Conservation (phyloP, 768 basidiomycete species). For the Lentinula sp. region DNA sequence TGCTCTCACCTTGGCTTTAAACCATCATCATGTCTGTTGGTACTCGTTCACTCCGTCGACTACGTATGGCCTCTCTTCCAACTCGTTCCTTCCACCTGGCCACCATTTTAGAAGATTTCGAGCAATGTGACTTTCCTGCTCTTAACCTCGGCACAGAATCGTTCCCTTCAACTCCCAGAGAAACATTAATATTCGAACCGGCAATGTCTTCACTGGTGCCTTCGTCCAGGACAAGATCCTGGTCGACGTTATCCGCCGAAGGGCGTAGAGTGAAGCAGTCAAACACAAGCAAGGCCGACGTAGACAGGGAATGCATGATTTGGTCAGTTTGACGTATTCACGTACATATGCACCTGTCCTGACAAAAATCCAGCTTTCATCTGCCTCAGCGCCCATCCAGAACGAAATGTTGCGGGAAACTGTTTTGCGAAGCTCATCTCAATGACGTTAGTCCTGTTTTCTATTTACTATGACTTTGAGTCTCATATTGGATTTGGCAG, state of each 20-base stretch:
- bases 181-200: background rate
- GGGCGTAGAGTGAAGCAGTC: background rate
- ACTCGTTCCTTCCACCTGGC: background rate
- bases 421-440: background rate
- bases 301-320: background rate
- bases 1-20: background rate
- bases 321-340: background rate
- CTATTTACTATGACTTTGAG: background rate
- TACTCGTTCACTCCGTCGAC: background rate
- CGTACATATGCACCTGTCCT: background rate
- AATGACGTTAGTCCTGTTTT: background rate
- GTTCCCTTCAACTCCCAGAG: background rate
- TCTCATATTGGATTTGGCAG: background rate
- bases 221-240: background rate
- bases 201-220: background rate
- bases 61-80: background rate
- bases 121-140: background rate
- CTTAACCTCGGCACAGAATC: constrained; percentile 2
- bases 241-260: background rate
- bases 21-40: background rate
- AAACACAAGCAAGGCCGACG: background rate
- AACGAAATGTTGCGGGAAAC: constrained; percentile 4
- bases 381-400: background rate
- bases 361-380: background rate
- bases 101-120: background rate